phyloP scores from a whole-genome alignment of 768 basidiomycete genomes.

The Pseudohyphozyma bogoriensis region DNA sequence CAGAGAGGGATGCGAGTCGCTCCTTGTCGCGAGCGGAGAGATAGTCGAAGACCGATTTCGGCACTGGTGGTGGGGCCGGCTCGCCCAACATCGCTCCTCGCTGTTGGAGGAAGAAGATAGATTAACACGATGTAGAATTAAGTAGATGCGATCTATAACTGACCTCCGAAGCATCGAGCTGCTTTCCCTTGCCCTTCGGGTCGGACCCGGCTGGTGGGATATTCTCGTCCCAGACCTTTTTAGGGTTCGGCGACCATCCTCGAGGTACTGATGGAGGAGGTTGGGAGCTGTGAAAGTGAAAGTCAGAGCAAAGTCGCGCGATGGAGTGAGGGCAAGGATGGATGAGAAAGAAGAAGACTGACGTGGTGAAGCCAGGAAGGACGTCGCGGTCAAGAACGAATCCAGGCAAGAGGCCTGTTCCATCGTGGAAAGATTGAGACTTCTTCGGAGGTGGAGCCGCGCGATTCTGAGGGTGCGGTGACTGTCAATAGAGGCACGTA shows the following conservation, averaged over 20 bases:
- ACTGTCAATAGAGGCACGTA: not conserved
- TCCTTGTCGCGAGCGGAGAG: constrained; percentile 86
- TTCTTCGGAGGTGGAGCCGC: not conserved
- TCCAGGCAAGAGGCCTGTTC: constrained; percentile 59
- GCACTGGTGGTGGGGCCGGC: constrained; percentile 48
- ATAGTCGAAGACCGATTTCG: constrained; percentile 85
- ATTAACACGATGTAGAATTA: constrained; percentile 1
- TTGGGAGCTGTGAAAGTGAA: constrained; percentile 5
- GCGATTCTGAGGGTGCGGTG: no score
- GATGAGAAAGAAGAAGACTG: constrained; percentile 15
- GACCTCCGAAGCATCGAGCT: constrained; percentile 26
- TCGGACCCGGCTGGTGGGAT: no score
- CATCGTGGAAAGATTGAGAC: constrained; percentile 54
- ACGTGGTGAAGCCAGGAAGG: constrained; percentile 45
- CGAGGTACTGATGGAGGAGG: constrained; percentile 62
- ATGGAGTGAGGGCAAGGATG: constrained; percentile 2
- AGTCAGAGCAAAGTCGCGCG: not conserved
- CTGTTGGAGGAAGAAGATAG: constrained; percentile 40
- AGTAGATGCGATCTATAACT: not conserved
- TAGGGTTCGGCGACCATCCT: constrained; percentile 78
- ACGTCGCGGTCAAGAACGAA: constrained; percentile 54
- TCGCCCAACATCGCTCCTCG: constrained; percentile 78
- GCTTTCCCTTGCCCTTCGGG: constrained; percentile 25
- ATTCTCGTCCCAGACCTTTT: constrained; percentile 53
- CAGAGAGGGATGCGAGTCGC: constrained; percentile 47